Evolutionary conservation across 768 basidiomycete genomes (phyloP).

Genomic region (Amanita brunnescens): DNA sequence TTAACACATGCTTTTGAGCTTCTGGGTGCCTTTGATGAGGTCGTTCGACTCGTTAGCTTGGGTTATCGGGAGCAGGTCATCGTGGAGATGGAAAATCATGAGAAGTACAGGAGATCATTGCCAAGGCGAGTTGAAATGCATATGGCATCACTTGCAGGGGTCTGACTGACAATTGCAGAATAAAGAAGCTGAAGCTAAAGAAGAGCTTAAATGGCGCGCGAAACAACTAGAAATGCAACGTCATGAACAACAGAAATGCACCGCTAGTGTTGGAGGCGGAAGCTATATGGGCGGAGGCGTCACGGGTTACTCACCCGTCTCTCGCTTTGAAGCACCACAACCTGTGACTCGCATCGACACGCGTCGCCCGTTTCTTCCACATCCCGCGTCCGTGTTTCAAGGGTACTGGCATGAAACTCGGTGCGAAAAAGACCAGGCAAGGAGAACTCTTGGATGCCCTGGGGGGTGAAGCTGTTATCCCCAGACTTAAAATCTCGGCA

Average conservation of each 20-base stretch:
- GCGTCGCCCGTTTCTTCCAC: constrained; percentile 35
- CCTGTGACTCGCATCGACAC: constrained; percentile 26
- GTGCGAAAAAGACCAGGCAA: constrained; percentile 85
- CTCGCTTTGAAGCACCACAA: constrained; percentile 64
- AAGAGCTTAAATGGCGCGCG: constrained; percentile 95
- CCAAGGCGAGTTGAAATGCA: constrained; percentile 49
- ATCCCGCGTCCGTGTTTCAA: constrained; percentile 77
- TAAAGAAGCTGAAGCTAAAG: constrained; percentile 98
- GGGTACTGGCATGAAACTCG: constrained; percentile 92
- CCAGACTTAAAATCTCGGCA: constrained; percentile 30
- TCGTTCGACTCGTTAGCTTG: constrained; percentile 83
- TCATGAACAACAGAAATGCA: constrained; percentile 82
- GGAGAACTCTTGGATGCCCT: constrained; percentile 70
- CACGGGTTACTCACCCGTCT: constrained; percentile 62
- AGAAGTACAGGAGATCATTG: constrained; percentile 97
- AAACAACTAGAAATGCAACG: constrained; percentile 98
- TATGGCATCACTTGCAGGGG: neutral
- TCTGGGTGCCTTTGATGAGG: constrained; percentile 92
- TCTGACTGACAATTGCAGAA: constrained; percentile 43
- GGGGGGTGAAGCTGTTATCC: too few relatives aligned
- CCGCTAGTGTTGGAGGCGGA: constrained; percentile 39
- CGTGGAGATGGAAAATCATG: constrained; percentile 86
- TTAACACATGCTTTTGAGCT: constrained; percentile 87
- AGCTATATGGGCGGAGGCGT: constrained; percentile 59
- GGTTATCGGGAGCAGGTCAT: constrained; percentile 78